Evolutionary conservation across 768 basidiomycete genomes (phyloP), one percentile per base, ranked within the genome.

Genomic region (Russula griseocarnosa): DNA sequence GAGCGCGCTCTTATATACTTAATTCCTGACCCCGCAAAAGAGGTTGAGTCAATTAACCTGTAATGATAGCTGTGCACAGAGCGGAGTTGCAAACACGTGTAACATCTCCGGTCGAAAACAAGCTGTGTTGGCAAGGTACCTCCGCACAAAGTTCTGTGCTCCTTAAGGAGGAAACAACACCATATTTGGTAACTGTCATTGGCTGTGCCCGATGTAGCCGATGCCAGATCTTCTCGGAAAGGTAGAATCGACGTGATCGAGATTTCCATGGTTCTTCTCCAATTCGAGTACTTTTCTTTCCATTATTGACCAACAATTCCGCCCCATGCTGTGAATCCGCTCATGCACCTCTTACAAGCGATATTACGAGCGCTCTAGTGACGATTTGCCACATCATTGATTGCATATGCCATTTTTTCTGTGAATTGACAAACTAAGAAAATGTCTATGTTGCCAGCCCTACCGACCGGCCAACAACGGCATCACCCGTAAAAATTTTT

Each of bases 101-200:
- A 40, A 60, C 49, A 53, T 42, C 40, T 40, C 46, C 40, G 46
- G 18, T 47, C 24, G 24, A 47, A 6, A 5, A 9, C 3, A 40
- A 26, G 66, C 66, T n/a, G 63, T 66, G 66, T 52, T 36, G 18
- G 6, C 42, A 60, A 53, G 59, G 38, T 20, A 60, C 59, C 50
- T 20, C 30, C 51, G 26, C n/a, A n/a, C n/a, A n/a, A n/a, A n/a
- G n/a, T n/a, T n/a, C n/a, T n/a, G 34, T 6, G 14, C 14, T 22
- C 22, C 8, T n/a, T 14, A 56, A 7, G 9, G 28, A n/a, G 13
- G 7, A 22, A 55, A 55, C 22, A 55, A 24, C 5, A 24, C 36
- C 3, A 38, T 11, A 38, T 55, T 14, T 38, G 54, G 54, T 2
- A 55, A 26, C 3, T 38, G 22, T 38, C 32, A 28, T 8, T 57